Evolutionary conservation across 495 filamentous ascomycete species (phyloP), one percentile per base, ranked within the genome.

Genomic region (Penicillium lagena): DNA sequence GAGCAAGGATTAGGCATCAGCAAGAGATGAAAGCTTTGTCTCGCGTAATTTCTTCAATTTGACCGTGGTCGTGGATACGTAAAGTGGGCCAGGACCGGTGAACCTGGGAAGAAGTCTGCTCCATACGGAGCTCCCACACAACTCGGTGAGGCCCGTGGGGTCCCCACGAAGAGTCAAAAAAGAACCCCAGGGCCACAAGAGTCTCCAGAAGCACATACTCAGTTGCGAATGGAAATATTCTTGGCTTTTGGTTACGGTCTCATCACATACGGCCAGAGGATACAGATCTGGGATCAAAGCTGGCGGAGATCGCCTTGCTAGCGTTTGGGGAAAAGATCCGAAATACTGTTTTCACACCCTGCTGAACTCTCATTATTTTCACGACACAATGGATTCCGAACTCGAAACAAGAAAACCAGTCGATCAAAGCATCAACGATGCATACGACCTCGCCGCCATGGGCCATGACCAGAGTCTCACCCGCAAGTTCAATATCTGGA

Each of bases 401-500:
- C 42, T 39, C 27, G 56, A 66, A n/a, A 37, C 46, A 13, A 42
- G 49, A 40, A 68, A 69, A 51, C 64, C 62, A 37, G 51, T 42
- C 47, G 66, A 66, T 34, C 56, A 66, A 49, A 56, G 53, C 37
- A 57, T 62, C 37, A 64, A 64, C 39, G 73, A 77, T 65, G 73
- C 72, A 13, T 52, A 58, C 46, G 74, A 76, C 37, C 63, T 77
- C 44, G 73, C 71, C 1, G 67, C 61, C 7, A 54, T 77, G 43
- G 73, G 73, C 35, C 73, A 77, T 34, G 66, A 66, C 54, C 74
- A 77, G 54, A 63, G 50, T 15, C 59, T 78, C 14, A 53, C 52
- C 1, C 65, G 73, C 37, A 76, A 71, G 42, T 77, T 73, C 53
- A 64, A 66, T 32, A 50, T 74, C n/a, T 69, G 64, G 64, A 70